Conservation (phyloP, 2,329 filamentous ascomycete genomes). For the Furcasterigmium furcatum region DNA sequence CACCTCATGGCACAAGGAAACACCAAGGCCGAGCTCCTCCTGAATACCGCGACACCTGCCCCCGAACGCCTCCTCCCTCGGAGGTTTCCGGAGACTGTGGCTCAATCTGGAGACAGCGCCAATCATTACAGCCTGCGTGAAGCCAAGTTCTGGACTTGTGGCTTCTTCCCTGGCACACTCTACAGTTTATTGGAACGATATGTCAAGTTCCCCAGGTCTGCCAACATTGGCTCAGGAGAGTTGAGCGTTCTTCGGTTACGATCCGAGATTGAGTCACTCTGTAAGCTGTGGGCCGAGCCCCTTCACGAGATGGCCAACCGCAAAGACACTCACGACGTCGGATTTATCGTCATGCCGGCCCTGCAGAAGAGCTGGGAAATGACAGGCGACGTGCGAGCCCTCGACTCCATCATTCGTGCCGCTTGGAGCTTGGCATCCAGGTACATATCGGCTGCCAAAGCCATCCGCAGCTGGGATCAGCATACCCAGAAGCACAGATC, state of each 20-base stretch:
- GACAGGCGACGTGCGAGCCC: slow-evolving; percentile 31
- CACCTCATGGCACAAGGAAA: not conserved
- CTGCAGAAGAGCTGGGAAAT: slow-evolving; percentile 44
- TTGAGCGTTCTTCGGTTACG: not conserved
- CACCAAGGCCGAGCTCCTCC: no score
- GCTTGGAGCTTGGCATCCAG: slow-evolving; percentile 39
- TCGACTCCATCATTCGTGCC: slow-evolving; percentile 35
- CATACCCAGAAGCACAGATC: slow-evolving; percentile 22
- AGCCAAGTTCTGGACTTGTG: slow-evolving; percentile 36
- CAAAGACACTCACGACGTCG: slow-evolving; percentile 51
- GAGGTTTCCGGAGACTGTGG: slow-evolving; percentile 27
- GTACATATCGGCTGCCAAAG: slow-evolving; percentile 34
- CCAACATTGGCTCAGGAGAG: slow-evolving; percentile 1
- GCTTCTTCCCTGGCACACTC: slow-evolving; percentile 35
- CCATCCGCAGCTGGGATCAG: slow-evolving; percentile 47
- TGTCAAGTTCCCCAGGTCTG: slow-evolving; percentile 26
- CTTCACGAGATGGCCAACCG: slow-evolving; percentile 33
- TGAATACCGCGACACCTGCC: not conserved
- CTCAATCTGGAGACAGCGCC: slow-evolving; percentile 17
- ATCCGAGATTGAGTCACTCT: slow-evolving; percentile 12
- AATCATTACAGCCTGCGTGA: slow-evolving; percentile 24
- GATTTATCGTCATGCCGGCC: slow-evolving; percentile 49
- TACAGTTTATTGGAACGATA: slow-evolving; percentile 29
- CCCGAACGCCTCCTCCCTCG: slow-evolving; percentile 12
- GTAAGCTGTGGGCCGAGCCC: slow-evolving; percentile 26